phyloP scores from a whole-genome alignment of 768 basidiomycete species.

The Daedaleopsis nitida region DNA sequence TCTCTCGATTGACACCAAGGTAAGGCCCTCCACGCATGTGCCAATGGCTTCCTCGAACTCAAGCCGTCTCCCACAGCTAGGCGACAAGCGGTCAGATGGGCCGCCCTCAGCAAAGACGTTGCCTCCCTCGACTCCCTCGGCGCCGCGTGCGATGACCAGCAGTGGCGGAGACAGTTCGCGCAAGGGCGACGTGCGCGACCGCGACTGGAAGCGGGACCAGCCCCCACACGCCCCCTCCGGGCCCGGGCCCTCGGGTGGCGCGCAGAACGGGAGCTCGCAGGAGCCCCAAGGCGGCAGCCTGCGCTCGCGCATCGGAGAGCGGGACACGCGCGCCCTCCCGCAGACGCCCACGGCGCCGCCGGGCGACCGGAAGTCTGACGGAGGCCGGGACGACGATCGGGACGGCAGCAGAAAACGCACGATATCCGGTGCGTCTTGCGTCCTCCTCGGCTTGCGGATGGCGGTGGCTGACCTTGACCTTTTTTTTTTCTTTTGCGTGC shows the following conservation, averaged over 20 bases:
- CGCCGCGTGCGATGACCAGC: conserved; percentile 67
- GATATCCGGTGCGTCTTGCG: conserved; percentile 54
- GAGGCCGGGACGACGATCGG: conserved; percentile 56
- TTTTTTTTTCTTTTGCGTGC: neutral
- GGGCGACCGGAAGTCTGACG: conserved; percentile 32
- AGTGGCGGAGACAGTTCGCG: conserved; percentile 43
- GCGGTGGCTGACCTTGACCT: neutral
- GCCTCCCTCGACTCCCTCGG: conserved; percentile 65
- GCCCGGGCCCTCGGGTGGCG: conserved; percentile 25
- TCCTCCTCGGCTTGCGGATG: neutral
- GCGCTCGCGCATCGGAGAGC: conserved; percentile 63
- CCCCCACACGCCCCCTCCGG: conserved; percentile 13
- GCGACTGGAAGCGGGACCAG: conserved; percentile 44
- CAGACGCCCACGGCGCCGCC: conserved; percentile 47
- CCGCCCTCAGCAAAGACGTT: conserved; percentile 47
- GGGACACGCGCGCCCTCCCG: conserved; percentile 48
- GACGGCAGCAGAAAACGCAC: conserved; percentile 67
- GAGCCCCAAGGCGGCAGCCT: conserved; percentile 37
- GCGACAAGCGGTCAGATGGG: conserved; percentile 60
- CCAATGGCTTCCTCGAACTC: neutral
- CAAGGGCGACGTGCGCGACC: conserved; percentile 43
- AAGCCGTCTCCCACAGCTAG: conserved; percentile 34
- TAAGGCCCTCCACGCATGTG: conserved; percentile 30
- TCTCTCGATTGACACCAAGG: conserved; percentile 60
- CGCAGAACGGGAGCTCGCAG: conserved; percentile 13